phyloP scores from a whole-genome alignment of 2,329 filamentous ascomycete genomes.

The Apiospora phragmitis region DNA sequence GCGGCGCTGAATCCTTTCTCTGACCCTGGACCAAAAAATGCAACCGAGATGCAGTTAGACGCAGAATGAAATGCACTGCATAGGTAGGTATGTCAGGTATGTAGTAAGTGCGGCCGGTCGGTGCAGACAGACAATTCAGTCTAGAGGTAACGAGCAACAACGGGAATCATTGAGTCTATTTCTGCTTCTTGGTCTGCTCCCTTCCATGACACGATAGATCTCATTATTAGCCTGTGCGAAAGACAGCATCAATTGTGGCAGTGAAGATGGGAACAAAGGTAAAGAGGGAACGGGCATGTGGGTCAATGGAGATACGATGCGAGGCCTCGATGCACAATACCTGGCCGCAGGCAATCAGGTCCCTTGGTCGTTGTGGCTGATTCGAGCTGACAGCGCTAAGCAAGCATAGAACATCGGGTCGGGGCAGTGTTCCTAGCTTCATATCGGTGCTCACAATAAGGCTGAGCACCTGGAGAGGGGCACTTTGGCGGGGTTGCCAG shows the following conservation, averaged over 20 bases:
- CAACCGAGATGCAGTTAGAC: constrained; percentile 1
- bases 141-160: background rate
- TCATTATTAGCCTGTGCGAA: background rate
- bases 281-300: background rate
- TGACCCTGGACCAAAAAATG: background rate
- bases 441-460: background rate
- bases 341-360: constrained; percentile 3
- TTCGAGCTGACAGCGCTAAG: constrained; percentile 24
- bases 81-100: background rate
- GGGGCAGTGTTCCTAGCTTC: background rate
- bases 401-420: constrained; percentile 1
- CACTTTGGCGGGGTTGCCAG: background rate
- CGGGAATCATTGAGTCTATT: background rate
- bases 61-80: constrained; percentile 5
- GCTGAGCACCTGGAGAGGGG: background rate
- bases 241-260: background rate
- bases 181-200: background rate
- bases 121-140: background rate
- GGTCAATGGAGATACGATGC: background rate
- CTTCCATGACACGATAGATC: background rate
- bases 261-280: background rate
- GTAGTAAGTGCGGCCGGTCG: background rate
- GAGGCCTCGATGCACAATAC: background rate
- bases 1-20: constrained; percentile 7
- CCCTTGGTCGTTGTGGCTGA: constrained; percentile 23